Base-by-base conservation (phyloP, 2,329 filamentous ascomycete genomes). In the Aureobasidium sp. region DNA sequence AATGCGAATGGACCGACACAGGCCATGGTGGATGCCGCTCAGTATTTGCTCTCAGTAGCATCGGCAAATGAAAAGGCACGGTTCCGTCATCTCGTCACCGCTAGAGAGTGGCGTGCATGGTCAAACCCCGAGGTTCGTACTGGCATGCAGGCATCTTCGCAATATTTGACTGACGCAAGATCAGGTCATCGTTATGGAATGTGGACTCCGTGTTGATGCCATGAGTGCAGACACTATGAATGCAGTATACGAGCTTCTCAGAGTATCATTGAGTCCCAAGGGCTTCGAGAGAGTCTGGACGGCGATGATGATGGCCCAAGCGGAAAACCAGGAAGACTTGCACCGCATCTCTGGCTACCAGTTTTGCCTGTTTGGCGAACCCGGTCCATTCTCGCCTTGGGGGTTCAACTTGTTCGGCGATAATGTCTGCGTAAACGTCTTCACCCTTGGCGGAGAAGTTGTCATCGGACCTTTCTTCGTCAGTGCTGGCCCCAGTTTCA, bases 381-480 rank as follows among this genome's bases (percentile, higher is more conserved):
- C 86, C 0, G 84, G 83, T 0, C 69, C 73, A 0, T 76, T 76
- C 0, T 67, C 73, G 1, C 85, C 87, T 0, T 91, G 88, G 88
- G 88, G 88, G 0, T 88, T 84, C 72, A 83, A 84, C 0, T 84
- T 90, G 68, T 92, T 90, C 74, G 89, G 89, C 6, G 89, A 92
- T 71, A 89, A 92, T 66, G 78, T 92, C 1, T 90, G 87, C 66
- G 78, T 91, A 2, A 86, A 86, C 68, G 79, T 87, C 25, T 87
- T 91, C 69, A 79, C 90, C 57, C 81, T 85, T 66, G 77, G 77
- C 27, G 74, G 76, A 0, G 86, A 90, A 71, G 84, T 90, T 53
- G 77, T 90, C 39, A 78, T 89, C 1, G 85, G 84, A 0, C 89
- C 89, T 0, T 89, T 86, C 75, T 92, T 92, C 73, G 89, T 87